A percentile compares a stretch with the other conserved stretches of the same genome.
Evolutionary conservation across 1,139 yeast genomes (phyloP).

Genomic region (Geotrichum candidum): DNA sequence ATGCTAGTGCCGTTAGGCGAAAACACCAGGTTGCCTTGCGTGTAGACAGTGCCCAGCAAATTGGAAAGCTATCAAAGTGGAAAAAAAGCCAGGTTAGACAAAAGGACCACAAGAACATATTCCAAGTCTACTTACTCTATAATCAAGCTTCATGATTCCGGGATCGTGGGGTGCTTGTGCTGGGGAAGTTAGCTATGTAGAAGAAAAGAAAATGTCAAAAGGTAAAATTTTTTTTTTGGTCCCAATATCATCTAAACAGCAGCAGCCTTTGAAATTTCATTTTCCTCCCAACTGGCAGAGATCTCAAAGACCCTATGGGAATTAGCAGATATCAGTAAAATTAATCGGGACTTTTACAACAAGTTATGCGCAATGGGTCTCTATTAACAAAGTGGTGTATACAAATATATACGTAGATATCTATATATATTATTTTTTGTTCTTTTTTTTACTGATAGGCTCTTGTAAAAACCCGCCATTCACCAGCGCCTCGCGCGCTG

Average conservation of each 20-base stretch:
- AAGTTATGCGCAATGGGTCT: neutral
- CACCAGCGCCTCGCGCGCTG: conserved; percentile 78
- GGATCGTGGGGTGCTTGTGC: neutral
- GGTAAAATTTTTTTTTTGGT: neutral
- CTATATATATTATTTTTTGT: conserved; percentile 9
- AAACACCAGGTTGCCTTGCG: conserved; percentile 84
- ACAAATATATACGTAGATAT: conserved; percentile 4
- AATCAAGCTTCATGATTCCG: conserved; percentile 28
- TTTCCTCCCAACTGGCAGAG: neutral
- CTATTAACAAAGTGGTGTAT: neutral
- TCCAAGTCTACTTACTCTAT: conserved; percentile 22
- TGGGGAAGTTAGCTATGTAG: neutral
- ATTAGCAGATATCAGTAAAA: neutral
- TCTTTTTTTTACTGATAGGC: conserved; percentile 16
- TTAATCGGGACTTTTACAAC: neutral
- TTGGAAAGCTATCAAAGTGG: conserved; percentile 55
- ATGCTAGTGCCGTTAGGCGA: conserved; percentile 80
- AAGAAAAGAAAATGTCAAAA: neutral
- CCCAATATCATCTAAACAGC: neutral
- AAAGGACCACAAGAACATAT: neutral
- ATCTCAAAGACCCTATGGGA: neutral
- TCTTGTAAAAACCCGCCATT: conserved; percentile 50
- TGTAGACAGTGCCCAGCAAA: conserved; percentile 86
- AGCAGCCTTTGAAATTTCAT: neutral
- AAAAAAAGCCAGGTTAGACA: conserved; percentile 1